phyloP scores from a whole-genome alignment of 1,139 yeast genomes.

The Debaryomycetaceae sp. region DNA sequence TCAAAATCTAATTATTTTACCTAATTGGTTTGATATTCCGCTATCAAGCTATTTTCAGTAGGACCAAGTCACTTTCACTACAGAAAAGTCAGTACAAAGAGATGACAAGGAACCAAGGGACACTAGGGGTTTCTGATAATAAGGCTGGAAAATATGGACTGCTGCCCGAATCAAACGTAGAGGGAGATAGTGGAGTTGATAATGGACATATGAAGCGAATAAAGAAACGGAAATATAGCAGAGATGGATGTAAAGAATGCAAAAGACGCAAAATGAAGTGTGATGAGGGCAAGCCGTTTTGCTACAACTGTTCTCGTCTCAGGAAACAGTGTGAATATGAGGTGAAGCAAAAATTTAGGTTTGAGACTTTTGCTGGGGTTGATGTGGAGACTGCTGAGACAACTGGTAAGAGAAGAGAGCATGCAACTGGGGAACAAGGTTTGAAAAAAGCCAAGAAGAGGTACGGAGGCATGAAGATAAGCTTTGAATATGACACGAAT shows the following conservation, averaged over 20 bases:
- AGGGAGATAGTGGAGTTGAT: background rate
- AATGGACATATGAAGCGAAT: background rate
- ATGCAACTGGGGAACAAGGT: background rate
- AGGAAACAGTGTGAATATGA: slow-evolving; percentile 48
- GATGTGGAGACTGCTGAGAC: background rate
- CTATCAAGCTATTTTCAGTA: too few species aligned
- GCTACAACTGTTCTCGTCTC: slow-evolving; percentile 45
- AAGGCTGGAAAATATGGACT: background rate
- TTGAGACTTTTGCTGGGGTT: slow-evolving; percentile 9
- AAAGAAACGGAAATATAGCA: slow-evolving; percentile 50
- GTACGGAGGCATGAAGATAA: background rate
- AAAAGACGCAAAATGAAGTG: slow-evolving; percentile 60
- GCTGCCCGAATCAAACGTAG: background rate
- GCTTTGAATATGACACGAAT: too few species aligned
- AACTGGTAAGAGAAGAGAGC: background rate
- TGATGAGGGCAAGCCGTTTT: slow-evolving; percentile 28
- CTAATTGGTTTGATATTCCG: background rate
- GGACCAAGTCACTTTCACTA: too few species aligned
- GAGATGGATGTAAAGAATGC: slow-evolving; percentile 65
- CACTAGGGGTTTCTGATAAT: background rate
- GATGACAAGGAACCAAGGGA: background rate
- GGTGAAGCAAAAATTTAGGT: slow-evolving; percentile 27
- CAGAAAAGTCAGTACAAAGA: background rate
- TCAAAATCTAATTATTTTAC: background rate
- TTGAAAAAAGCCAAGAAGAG: background rate